Conservation (phyloP, 164 flowering plant genomes). For the Stephania yunnanensis region DNA sequence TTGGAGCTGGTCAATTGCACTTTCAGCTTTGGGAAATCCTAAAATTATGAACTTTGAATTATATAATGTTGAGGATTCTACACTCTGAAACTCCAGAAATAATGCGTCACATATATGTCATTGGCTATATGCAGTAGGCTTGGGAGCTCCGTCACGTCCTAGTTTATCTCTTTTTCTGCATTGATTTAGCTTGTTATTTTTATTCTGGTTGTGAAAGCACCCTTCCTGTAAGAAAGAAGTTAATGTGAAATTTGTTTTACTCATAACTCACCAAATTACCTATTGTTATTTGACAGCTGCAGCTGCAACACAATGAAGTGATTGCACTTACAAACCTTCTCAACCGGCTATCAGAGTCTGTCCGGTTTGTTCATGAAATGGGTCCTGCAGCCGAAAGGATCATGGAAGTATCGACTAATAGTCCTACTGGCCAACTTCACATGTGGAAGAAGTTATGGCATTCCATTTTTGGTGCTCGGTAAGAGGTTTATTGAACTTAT, state of each 20-base stretch:
- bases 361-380: slow-evolving; percentile 57
- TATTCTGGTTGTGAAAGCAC: not conserved
- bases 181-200: not conserved
- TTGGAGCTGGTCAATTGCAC: not conserved
- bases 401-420: slow-evolving; percentile 23
- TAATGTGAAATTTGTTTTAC: not conserved
- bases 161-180: not conserved
- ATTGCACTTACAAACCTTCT: slow-evolving; percentile 84
- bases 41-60: not conserved
- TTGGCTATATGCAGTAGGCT: not conserved
- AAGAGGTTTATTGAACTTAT: not conserved
- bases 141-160: not conserved
- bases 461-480: slow-evolving; percentile 17
- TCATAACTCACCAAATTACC: not conserved
- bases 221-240: not conserved
- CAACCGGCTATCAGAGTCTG: slow-evolving; percentile 85
- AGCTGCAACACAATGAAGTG: slow-evolving; percentile 89
- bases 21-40: not conserved
- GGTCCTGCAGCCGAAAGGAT: slow-evolving; percentile 45
- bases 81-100: not conserved
- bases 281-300: slow-evolving; percentile 46
- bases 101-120: not conserved
- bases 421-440: slow-evolving; percentile 17
- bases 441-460: slow-evolving; percentile 22
- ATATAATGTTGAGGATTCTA: not conserved